phyloP scores from a whole-genome alignment of 1,139 yeast genomes.

The Saccharomyces uvarum region DNA sequence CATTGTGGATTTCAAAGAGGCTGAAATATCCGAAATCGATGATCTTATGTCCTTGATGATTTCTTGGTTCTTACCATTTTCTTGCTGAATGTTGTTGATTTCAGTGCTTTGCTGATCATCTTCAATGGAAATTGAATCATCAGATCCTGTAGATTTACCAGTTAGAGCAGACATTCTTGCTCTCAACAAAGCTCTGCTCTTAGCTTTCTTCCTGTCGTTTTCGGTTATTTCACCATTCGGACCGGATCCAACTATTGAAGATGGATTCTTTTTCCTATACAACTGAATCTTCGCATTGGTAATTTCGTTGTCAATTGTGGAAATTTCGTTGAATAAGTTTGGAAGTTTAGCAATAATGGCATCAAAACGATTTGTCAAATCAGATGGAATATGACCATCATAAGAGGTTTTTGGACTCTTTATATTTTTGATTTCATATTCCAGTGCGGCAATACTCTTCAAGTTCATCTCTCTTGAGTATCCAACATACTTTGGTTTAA shows the following conservation, averaged over 20 bases:
- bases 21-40: constrained; percentile 65
- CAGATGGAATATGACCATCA: constrained; percentile 29
- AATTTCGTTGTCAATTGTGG: constrained; percentile 57
- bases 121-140: constrained; percentile 31
- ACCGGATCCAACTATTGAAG: constrained; percentile 69
- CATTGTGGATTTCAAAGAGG: constrained; percentile 48
- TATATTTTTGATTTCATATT: constrained; percentile 45
- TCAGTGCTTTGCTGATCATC: constrained; percentile 52
- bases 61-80: constrained; percentile 46
- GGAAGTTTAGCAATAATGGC: constrained; percentile 65
- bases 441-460: constrained; percentile 56
- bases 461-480: constrained; percentile 25
- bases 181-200: constrained; percentile 65
- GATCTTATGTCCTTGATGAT: constrained; percentile 66
- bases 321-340: constrained; percentile 52
- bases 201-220: constrained; percentile 68
- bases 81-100: constrained; percentile 46
- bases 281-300: constrained; percentile 60
- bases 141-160: constrained; percentile 53
- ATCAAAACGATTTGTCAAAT: constrained; percentile 29
- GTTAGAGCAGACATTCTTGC: constrained; percentile 90
- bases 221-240: constrained; percentile 80
- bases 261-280: constrained; percentile 60
- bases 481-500: constrained; percentile 16
- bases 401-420: constrained; percentile 26